Base-by-base conservation (phyloP, 1,284 basidiomycete genomes). In the Puccinia hordei region DNA sequence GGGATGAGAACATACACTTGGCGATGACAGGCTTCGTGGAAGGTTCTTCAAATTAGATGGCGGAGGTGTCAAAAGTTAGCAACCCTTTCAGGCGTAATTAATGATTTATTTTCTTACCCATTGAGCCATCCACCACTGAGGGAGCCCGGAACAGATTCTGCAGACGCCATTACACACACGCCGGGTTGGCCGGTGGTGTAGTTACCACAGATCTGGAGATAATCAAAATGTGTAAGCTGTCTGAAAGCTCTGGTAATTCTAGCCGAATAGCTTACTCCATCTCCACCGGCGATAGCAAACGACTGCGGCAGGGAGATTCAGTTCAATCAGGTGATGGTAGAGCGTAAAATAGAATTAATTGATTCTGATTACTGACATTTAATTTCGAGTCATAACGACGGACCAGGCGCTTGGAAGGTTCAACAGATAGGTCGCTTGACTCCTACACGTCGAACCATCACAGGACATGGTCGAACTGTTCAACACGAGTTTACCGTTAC, bases 271-370 rank as follows among this genome's bases (percentile, higher is more conserved):
- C 71, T 73, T 10, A 73, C 71, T 22, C 71, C 71, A 35, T 13
- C n/a, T 2, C 71, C 71, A 55, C 71, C 46, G 35, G 71, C 71
- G n/a, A 73, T 38, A 53, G 53, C 8, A 19, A 68, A 68, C 12
- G 65, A 68, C 65, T 68, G 46, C 22, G 30, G 19, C 38, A 44
- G 35, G 19, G 15, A 12, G 44, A 44, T 30, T n/a, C 19, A 13
- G 22, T 38, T 44, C 4, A n/a, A n/a, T 68, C 65, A 68, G 65
- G n/a, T n/a, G 30, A 10, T 15, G 15, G 35, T 13, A 9, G 35
- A 41, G 22, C 1, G 19, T 44, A 1, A 44, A 13, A 12, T 1
- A 15, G 6, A 33, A 57, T 9, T 27, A 4, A 6, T 27, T 44
- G 13, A 8, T 8, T 44, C n/a, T 41, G n/a, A 59, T 33, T 10